Evolutionary conservation across 2,329 filamentous ascomycete species (phyloP).

Genomic region (Aspergillus amoenus): DNA sequence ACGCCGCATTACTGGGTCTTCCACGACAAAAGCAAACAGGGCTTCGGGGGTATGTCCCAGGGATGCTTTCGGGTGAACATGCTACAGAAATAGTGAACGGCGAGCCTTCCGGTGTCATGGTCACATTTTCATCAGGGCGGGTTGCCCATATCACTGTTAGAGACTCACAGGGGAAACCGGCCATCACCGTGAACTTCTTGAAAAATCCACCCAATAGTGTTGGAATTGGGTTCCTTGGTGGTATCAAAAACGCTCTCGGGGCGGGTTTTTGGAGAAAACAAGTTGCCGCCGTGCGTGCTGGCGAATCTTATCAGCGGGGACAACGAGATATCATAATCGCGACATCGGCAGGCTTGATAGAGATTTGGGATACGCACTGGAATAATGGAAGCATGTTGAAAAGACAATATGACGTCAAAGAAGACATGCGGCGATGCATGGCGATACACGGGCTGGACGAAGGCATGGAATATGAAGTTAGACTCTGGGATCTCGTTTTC

Average conservation of each 20-base stretch:
- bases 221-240: conserved; percentile 68
- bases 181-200: conserved; percentile 75
- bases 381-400: conserved; percentile 77
- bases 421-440: conserved; percentile 63
- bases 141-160: conserved; percentile 82
- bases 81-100: conserved; percentile 77
- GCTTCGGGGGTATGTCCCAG: conserved; percentile 71
- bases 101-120: conserved; percentile 82
- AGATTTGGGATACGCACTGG: conserved; percentile 86
- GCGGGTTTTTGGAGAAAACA: conserved; percentile 71
- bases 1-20: conserved; percentile 77
- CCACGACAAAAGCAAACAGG: conserved; percentile 79
- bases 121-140: conserved; percentile 81
- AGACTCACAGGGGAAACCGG: conserved; percentile 82
- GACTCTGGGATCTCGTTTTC: conserved; percentile 77
- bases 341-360: conserved; percentile 73
- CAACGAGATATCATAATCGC: conserved; percentile 82
- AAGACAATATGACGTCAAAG: conserved; percentile 68
- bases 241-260: conserved; percentile 73
- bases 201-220: conserved; percentile 58
- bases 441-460: conserved; percentile 54
- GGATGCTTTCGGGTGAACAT: conserved; percentile 75
- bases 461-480: conserved; percentile 61
- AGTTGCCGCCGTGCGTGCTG: conserved; percentile 75
- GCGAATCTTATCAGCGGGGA: conserved; percentile 69